phyloP scores from a whole-genome alignment of 257 asterid genomes.

The Salvia miltiorrhiza region DNA sequence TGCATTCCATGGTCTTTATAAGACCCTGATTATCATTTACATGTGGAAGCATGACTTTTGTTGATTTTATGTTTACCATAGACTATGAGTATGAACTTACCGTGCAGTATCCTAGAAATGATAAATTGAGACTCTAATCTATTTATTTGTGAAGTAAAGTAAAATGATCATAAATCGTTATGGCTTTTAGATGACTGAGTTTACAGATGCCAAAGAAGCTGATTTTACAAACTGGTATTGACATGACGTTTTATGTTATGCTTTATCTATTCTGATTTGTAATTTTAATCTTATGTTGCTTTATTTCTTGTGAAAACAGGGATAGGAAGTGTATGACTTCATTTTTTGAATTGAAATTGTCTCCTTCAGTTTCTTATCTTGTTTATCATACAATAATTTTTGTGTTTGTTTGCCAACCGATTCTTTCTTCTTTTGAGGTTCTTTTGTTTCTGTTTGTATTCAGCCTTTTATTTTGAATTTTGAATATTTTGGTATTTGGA shows the following conservation, averaged over 20 bases:
- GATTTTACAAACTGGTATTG: background rate
- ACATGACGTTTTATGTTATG: too few relatives aligned
- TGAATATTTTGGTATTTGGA: slow-evolving; percentile 11
- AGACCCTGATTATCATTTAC: background rate
- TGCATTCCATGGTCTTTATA: slow-evolving; percentile 20
- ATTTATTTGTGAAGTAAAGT: background rate
- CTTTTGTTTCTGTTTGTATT: background rate
- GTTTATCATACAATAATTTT: too few relatives aligned
- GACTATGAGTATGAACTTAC: background rate
- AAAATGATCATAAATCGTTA: background rate
- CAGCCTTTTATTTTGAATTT: background rate
- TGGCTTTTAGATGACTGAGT: slow-evolving; percentile 8
- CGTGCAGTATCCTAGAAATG: slow-evolving; percentile 1
- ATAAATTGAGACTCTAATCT: background rate
- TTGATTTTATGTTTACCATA: background rate
- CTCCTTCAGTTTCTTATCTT: too few relatives aligned
- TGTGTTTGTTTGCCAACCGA: background rate
- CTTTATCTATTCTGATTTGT: too few relatives aligned
- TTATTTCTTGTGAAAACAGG: too few relatives aligned
- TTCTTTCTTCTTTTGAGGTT: slow-evolving; percentile 11
- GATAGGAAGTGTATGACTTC: too few relatives aligned
- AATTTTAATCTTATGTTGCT: too few relatives aligned
- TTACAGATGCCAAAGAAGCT: slow-evolving; percentile 1
- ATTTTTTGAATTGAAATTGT: too few relatives aligned
- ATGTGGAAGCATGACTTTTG: background rate